Conservation (phyloP, 176 grass and related monocot genomes). For the Ensete glaucum region DNA sequence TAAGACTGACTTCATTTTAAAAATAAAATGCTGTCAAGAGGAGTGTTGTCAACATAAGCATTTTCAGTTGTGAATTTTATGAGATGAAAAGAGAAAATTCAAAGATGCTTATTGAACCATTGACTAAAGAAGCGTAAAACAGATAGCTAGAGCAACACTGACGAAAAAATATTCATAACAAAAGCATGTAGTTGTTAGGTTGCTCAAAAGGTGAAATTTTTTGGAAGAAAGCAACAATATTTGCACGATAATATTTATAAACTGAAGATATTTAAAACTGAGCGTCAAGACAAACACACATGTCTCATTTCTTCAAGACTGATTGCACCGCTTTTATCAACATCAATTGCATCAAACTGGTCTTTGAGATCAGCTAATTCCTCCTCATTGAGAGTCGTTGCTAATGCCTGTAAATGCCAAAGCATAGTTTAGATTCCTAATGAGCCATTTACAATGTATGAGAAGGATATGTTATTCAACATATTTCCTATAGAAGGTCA, state of each 20-base stretch:
- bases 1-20: too few species aligned
- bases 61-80: too few species aligned
- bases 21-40: too few species aligned
- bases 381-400: slow-evolving; percentile 63
- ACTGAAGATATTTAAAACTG: neutral
- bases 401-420: slow-evolving; percentile 53
- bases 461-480: slow-evolving; percentile 6
- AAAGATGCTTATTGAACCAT: too few species aligned
- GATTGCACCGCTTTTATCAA: slow-evolving; percentile 82
- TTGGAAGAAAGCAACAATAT: too few species aligned
- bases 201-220: neutral
- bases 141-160: too few species aligned
- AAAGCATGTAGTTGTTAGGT: neutral
- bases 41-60: too few species aligned
- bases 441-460: slow-evolving; percentile 1
- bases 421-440: slow-evolving; percentile 3
- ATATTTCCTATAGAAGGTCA: neutral
- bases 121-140: too few species aligned
- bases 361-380: slow-evolving; percentile 76
- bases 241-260: too few species aligned
- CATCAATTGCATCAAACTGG: slow-evolving; percentile 92
- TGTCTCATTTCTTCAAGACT: slow-evolving; percentile 90
- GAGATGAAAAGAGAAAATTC: too few species aligned
- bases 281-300: slow-evolving; percentile 26
- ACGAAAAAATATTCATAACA: neutral